Percentiles rank a stretch among this genome's conserved stretches.
Conservation (phyloP, 169 alveolate genomes). For the Toxoplasma gondii region DNA sequence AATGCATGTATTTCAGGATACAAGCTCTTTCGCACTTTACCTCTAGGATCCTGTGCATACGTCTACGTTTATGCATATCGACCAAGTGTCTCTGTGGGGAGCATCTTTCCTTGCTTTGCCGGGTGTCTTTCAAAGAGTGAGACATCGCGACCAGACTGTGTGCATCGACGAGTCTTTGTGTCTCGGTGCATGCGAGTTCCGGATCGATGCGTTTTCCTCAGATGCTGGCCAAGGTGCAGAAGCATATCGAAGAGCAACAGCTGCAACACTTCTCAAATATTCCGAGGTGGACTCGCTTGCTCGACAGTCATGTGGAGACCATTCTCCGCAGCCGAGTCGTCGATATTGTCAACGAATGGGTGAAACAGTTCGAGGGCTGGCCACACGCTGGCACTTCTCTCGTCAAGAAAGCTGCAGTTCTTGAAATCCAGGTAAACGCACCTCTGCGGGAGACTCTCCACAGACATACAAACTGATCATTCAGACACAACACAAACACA, state of each 20-base stretch:
- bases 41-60: too few species aligned
- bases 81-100: too few species aligned
- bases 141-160: not conserved
- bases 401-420: conserved; percentile 35
- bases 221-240: conserved; percentile 71
- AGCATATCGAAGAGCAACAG: conserved; percentile 71
- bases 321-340: conserved; percentile 54
- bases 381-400: conserved; percentile 67
- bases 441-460: not conserved
- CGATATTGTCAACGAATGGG: conserved; percentile 68
- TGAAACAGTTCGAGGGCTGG: conserved; percentile 72
- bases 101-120: too few species aligned
- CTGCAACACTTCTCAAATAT: conserved; percentile 72
- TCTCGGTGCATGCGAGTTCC: not conserved
- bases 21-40: too few species aligned
- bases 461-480: too few species aligned
- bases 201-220: not conserved
- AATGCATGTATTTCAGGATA: too few species aligned
- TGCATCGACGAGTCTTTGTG: too few species aligned
- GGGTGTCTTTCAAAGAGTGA: not conserved
- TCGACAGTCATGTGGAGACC: conserved; percentile 59
- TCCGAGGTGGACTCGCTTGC: conserved; percentile 65
- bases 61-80: too few species aligned
- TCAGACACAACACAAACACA: too few species aligned
- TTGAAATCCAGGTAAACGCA: conserved; percentile 59